Percentiles rank a stretch among this genome's conserved stretches.
phyloP scores from a whole-genome alignment of 768 basidiomycete genomes.

The Royoungia palumana region DNA sequence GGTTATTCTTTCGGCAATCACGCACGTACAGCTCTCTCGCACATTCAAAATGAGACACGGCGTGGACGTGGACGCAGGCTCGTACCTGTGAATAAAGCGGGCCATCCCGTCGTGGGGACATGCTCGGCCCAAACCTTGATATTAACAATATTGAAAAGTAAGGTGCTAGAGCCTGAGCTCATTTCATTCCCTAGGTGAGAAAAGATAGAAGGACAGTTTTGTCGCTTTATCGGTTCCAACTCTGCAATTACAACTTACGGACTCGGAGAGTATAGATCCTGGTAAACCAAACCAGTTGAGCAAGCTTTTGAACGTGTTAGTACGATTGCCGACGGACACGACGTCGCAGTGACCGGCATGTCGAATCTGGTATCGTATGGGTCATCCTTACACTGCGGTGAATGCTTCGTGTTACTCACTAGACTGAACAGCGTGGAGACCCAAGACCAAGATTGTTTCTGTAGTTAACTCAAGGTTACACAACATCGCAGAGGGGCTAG shows the following conservation, averaged over 20 bases:
- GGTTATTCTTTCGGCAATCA: neutral
- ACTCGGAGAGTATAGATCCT: neutral
- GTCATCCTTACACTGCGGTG: neutral
- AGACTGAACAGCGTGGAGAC: slow-evolving; percentile 6
- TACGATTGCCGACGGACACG: neutral
- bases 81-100: neutral
- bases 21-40: slow-evolving; percentile 3
- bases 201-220: neutral
- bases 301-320: neutral
- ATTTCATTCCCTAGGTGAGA: too few species aligned
- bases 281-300: neutral
- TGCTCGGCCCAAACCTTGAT: neutral
- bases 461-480: neutral
- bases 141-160: neutral
- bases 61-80: slow-evolving; percentile 6
- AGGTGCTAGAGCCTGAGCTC: neutral
- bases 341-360: slow-evolving; percentile 7
- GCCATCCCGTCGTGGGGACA: neutral
- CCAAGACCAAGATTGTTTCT: slow-evolving; percentile 2
- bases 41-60: slow-evolving; percentile 7
- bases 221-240: neutral
- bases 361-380: slow-evolving; percentile 1
- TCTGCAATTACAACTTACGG: neutral
- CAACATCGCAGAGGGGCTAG: neutral
- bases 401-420: neutral